Base-by-base conservation (phyloP, 2,329 filamentous ascomycete species). In the Grosmannia penicillata region DNA sequence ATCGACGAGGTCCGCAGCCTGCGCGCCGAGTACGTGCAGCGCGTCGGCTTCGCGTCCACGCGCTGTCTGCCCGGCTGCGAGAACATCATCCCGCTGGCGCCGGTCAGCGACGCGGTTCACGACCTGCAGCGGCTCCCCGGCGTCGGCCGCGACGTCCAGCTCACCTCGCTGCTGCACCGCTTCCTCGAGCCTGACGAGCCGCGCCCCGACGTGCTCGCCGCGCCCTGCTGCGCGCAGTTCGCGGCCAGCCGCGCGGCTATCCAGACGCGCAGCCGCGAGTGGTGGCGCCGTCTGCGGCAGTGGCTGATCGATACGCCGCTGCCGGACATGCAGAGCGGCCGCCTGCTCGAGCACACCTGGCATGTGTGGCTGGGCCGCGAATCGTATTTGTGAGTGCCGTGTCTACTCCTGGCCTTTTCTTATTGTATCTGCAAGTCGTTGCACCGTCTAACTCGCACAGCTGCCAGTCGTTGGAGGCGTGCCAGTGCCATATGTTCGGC, bases 11-110 rank as follows among this genome's bases (percentile, higher is more conserved):
- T 76, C 29, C 55, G 59, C 31, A 58, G 62, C 18, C 57, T 76
- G 36, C 69, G 65, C 45, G 57, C 63, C 45, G 62, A 62, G 25
- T 63, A 68, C 33, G 65, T 76, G 19, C 56, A 58, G 13, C 54
- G 63, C 33, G 53, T 65, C 41, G 73, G 73, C 4, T 78, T 71
- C 51, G 68, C 74, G 57, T 76, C 75, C 43, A 56, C 72, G 38
- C 69, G 73, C 33, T 78, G 74, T 50, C 60, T 49, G 11, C 43
- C 46, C 8, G 50, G 48, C 15, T 53, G 51, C 41, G 51, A 53
- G 33, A 51, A 53, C 40, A 36, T 53, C 29, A 43, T 51, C n/a
- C 30, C 35, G 18, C 46, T 50, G 14, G 33, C 38, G n/a, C 15
- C 28, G 8, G 24, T 8, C 17, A 37, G 37, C 36, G 34, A 38